Evolutionary conservation across 495 filamentous ascomycete genomes (phyloP).

Genomic region (Aspergillus heteromorphus): DNA sequence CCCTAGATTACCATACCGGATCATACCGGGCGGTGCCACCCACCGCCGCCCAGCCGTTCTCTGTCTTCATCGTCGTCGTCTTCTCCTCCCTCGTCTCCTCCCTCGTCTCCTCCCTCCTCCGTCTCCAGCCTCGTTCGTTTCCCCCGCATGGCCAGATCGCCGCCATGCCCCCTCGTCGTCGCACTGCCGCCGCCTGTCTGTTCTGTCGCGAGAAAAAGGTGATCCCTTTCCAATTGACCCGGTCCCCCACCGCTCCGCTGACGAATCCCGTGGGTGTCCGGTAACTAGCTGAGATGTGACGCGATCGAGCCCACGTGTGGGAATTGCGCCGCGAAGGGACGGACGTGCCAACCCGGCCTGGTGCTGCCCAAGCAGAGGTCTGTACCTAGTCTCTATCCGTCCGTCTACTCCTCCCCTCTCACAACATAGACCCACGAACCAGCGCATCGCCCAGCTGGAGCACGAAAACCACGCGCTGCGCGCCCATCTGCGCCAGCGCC

Average conservation of each 20-base stretch:
- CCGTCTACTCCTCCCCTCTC: neutral
- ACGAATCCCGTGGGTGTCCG: neutral
- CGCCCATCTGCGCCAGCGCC: slow-evolving; percentile 12
- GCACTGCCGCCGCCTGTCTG: slow-evolving; percentile 12
- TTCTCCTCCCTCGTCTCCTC: no score
- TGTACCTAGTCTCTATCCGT: no score
- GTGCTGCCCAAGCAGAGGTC: slow-evolving; percentile 10
- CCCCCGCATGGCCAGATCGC: neutral
- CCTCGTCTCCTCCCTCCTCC: no score
- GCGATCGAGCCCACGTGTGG: slow-evolving; percentile 24
- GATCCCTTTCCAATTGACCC: no score
- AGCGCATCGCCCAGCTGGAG: slow-evolving; percentile 20
- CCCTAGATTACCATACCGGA: no score
- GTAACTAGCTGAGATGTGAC: slow-evolving; percentile 23
- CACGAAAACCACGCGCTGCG: slow-evolving; percentile 17
- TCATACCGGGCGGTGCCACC: no score
- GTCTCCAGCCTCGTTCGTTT: no score
- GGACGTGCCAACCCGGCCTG: slow-evolving; percentile 16
- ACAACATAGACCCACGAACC: slow-evolving; percentile 18
- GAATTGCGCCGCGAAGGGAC: slow-evolving; percentile 14
- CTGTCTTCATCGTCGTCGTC: no score
- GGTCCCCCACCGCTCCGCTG: neutral
- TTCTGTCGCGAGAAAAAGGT: slow-evolving; percentile 29
- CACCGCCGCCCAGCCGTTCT: no score
- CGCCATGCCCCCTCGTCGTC: neutral